Percentiles rank a stretch among this genome's conserved stretches.
Evolutionary conservation across 2,329 filamentous ascomycete species (phyloP).

Genomic region (Penicillium psychrosexuale): DNA sequence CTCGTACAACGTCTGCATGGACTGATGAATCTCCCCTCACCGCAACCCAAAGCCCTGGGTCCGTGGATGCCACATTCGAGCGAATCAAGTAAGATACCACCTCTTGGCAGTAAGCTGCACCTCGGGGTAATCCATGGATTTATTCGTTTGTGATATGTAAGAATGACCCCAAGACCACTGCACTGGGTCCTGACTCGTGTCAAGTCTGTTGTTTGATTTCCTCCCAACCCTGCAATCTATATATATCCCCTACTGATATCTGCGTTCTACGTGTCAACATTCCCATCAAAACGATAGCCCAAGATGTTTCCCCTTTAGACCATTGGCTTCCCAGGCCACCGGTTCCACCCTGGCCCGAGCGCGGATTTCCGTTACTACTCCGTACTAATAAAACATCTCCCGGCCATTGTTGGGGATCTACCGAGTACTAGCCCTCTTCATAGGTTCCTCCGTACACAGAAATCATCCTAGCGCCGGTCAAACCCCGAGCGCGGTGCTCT

Average conservation of each 20-base stretch:
- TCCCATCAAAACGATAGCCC: neutral
- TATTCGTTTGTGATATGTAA: neutral
- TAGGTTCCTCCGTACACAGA: neutral
- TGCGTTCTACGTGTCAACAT: neutral
- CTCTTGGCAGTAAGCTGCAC: neutral
- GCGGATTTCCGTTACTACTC: neutral
- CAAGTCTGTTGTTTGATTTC: neutral
- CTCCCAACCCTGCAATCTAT: neutral
- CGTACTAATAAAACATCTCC: neutral
- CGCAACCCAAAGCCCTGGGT: slow-evolving; percentile 6
- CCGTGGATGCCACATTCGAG: neutral
- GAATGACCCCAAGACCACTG: slow-evolving; percentile 1
- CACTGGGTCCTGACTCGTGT: neutral
- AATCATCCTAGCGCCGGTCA: neutral
- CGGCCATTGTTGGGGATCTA: too few species aligned
- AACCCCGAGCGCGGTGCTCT: neutral
- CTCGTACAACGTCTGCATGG: neutral
- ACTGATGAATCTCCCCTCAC: neutral
- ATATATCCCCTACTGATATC: neutral
- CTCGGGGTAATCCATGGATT: neutral
- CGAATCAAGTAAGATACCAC: neutral
- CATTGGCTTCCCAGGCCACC: neutral
- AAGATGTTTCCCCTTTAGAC: neutral
- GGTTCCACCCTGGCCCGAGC: neutral
- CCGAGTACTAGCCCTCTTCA: neutral